These are phyloP conservation scores for Serendipita indica DNA, from an alignment of 768 basidiomycete genomes.

Conservation along the genomic window DNA sequence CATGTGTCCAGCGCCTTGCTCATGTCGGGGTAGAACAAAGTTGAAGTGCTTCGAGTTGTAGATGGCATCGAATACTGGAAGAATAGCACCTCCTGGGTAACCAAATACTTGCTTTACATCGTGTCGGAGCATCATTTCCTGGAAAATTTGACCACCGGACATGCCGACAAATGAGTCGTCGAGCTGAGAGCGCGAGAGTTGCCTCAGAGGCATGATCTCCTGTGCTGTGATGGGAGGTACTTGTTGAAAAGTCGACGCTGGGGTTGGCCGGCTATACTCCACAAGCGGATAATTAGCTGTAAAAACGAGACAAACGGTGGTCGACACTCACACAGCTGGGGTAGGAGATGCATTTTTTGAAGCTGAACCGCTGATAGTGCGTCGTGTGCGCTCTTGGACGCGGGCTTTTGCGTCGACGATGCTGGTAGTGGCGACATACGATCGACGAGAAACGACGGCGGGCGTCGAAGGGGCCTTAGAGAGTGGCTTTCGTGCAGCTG, in stretches of 20 bases:
- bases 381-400: conserved; percentile 61
- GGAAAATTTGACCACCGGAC: conserved; percentile 94
- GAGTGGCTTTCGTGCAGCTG: background rate
- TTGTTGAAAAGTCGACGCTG: conserved; percentile 35
- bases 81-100: conserved; percentile 94
- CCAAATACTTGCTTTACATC: conserved; percentile 94
- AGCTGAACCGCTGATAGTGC: conserved; percentile 51
- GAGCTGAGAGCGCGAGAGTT: conserved; percentile 10
- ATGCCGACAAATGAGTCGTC: conserved; percentile 85
- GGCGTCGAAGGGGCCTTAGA: conserved; percentile 3
- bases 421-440: conserved; percentile 12
- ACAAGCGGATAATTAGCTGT: background rate
- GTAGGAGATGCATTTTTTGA: conserved; percentile 45
- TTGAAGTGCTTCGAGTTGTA: conserved; percentile 91
- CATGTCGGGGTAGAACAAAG: conserved; percentile 90
- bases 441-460: background rate
- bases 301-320: background rate
- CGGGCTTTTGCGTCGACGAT: conserved; percentile 70
- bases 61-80: conserved; percentile 99
- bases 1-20: conserved; percentile 99
- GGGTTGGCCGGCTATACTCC: conserved; percentile 40
- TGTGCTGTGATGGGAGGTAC: conserved; percentile 18
- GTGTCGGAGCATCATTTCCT: conserved; percentile 99
- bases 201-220: conserved; percentile 28
- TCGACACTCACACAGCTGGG: conserved; percentile 37